Base-by-base conservation (phyloP, 345 rosid species). In the Pseudoturritis turrita region DNA sequence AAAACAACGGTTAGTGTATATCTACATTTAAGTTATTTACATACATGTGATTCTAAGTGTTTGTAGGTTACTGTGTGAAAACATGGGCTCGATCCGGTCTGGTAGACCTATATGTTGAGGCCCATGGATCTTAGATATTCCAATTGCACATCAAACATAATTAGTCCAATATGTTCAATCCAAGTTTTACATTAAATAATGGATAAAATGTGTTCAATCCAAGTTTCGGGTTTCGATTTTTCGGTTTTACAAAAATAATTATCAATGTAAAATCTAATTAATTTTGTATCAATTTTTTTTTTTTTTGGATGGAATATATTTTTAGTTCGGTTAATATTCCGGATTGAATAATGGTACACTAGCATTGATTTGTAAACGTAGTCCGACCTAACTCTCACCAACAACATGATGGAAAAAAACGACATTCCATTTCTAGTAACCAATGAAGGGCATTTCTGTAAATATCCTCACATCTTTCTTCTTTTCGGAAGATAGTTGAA, bases 381-480 rank as follows among this genome's bases (percentile, higher is more conserved):
- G 28, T 31, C 67, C 14, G 61, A 66, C 62, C 68, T 21, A 66
- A 66, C 68, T 59, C 31, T 59, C 66, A 66, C 47, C 78, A 29
- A 58, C 26, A 53, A 35, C 11, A 47, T 7, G 8, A 62, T 37
- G 40, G 29, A 10, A 13, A 10, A 13, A 40, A 44, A 35, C 21
- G 36, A 10, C 22, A 37, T 67, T 50, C 68, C 13, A 22, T 49
- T 22, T 74, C 13, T 23, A 51, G 73, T 51, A 67, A 67, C 41
- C 7, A 7, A 8, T 10, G 10, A 25, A 12, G 61, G 62, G 26
- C 4, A 58, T 23, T 39, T 13, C 3, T 10, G 67, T 65, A 35
- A 65, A 43, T 60, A 6, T 4, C 2, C 4, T 15, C 49, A 23
- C 1, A 55, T 15, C 0, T 28, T 55, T 15, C 0, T 28, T 43